Percentiles rank a stretch among this genome's conserved stretches.
These are phyloP conservation scores for Hylodesmum podocarpum DNA, from an alignment of 306 rosid genomes.

Conservation along the genomic window DNA sequence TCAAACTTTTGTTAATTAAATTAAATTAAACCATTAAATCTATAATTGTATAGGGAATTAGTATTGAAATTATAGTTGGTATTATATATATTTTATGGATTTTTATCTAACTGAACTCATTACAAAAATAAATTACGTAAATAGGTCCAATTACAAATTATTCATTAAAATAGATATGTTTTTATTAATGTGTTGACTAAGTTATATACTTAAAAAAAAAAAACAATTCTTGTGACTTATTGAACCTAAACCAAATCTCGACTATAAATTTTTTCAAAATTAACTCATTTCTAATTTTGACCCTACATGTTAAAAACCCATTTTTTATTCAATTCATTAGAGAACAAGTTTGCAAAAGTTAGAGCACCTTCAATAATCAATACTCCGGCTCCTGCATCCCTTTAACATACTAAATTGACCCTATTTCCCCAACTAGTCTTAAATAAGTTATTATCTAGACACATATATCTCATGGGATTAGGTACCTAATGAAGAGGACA, in stretches of 20 bases:
- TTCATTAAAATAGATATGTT: no score
- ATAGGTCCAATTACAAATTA: no score
- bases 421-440: not conserved
- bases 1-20: not conserved
- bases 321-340: not conserved
- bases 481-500: not conserved
- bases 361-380: not conserved
- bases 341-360: not conserved
- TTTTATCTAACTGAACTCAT: no score
- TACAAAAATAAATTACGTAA: no score
- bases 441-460: not conserved
- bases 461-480: constrained; percentile 9
- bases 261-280: no score
- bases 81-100: not conserved
- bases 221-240: no score
- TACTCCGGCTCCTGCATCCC: not conserved
- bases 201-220: no score
- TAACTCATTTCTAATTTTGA: no score
- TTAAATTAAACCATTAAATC: not conserved
- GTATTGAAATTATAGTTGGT: not conserved
- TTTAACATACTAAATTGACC: not conserved
- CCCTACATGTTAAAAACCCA: no score
- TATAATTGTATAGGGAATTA: not conserved
- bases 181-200: no score
- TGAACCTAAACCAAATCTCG: no score